Evolutionary conservation across 352 stramenopile genomes (phyloP), one percentile per base, ranked within the genome.

Genomic region (Globisporangium radiosum): DNA sequence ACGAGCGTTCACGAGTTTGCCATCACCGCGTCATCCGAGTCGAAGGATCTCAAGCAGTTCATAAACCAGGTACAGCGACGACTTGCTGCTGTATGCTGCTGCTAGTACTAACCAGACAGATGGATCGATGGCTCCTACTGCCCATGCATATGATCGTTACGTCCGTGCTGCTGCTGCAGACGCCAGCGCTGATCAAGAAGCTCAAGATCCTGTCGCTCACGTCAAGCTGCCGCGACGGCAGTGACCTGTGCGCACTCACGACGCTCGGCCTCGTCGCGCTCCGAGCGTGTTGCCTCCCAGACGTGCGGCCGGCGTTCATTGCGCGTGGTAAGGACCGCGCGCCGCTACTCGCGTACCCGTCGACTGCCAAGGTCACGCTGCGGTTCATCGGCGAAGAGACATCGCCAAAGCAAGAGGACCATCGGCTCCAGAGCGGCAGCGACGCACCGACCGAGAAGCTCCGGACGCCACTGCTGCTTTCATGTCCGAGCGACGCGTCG

Each of bases 1-100:
- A 75, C 78, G 0, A 85, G 71, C 43, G 85, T 79, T 56, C 68
- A 73, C 11, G 81, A 91, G 68, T 83, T 86, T 62, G 63, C 62
- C 38, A 65, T 75, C 14, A 60, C 54, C 11, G 72, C 64, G 17
- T 72, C 66, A 1, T 69, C 75, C 33, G 78, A 91, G 51, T 85
- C 78, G 8, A 65, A 62, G 37, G 81, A 91, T 47, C 56, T 88
- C 11, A 63, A 70, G 54, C 43, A 19, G 9, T 72, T 75, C 17
- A 44, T 73, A 40, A 68, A 50, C 42, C 62, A 60, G 58, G 75
- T 85, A 65, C 19, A 15, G 49, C 5, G 11, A n/a, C 11, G 33
- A 7, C 7, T 25, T 9, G 19, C 36, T 25, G 6, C 49, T 33
- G 10, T 8, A 19, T 10, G 15, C 14, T 45, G 25, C 25, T 25